Evolutionary conservation across 352 stramenopile species (phyloP).

Genomic region (Peronospora belbahrii): DNA sequence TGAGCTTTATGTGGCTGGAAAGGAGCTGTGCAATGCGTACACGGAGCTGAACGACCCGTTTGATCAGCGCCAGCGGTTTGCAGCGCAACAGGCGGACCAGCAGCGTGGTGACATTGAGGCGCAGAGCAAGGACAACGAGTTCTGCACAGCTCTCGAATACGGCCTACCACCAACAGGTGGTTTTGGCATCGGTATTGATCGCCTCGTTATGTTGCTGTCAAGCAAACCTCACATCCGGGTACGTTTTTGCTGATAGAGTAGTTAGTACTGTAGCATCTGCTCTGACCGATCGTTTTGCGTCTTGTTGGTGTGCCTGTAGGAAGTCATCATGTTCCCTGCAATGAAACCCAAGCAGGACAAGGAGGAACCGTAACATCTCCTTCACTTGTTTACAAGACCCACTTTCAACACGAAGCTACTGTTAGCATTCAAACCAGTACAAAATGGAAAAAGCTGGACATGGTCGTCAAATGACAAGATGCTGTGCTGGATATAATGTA

Average conservation of each 20-base stretch:
- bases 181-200: conserved; percentile 96
- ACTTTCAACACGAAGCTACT: background rate
- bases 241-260: conserved; percentile 13
- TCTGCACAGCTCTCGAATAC: conserved; percentile 96
- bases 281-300: conserved; percentile 1
- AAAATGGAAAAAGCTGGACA: too few relatives aligned
- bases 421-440: too few relatives aligned
- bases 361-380: background rate
- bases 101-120: conserved; percentile 82
- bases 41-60: conserved; percentile 98
- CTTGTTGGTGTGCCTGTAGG: conserved; percentile 52
- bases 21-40: conserved; percentile 97
- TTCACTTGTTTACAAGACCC: background rate
- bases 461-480: too few relatives aligned
- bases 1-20: conserved; percentile 95
- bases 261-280: background rate
- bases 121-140: conserved; percentile 93
- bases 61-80: conserved; percentile 94
- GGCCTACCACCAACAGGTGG: conserved; percentile 94
- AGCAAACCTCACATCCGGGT: conserved; percentile 96
- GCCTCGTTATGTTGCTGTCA: conserved; percentile 97
- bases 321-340: conserved; percentile 98
- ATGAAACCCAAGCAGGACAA: conserved; percentile 88
- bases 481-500: too few relatives aligned
- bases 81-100: conserved; percentile 86